Percentiles rank a stretch among this genome's conserved stretches.
Evolutionary conservation across 192 early-diverging fungal species (phyloP).

Genomic region (Lunasporangiospora selenospora): DNA sequence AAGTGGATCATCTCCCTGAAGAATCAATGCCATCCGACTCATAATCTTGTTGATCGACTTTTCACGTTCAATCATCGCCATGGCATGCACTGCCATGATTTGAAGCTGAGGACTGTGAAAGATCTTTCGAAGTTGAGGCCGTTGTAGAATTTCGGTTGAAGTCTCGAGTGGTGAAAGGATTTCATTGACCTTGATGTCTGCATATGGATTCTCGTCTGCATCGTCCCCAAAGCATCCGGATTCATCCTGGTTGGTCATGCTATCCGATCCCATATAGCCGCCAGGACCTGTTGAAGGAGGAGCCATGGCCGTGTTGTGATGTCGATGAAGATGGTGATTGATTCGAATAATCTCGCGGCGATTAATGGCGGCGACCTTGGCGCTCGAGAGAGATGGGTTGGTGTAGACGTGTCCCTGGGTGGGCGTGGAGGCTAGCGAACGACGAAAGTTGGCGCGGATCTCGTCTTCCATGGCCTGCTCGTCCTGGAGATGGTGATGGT

Average conservation of each 20-base stretch:
- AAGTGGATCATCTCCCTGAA: slow-evolving; percentile 68
- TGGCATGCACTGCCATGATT: slow-evolving; percentile 58
- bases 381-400: background rate
- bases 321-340: too few relatives aligned
- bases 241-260: slow-evolving; percentile 18
- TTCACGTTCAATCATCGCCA: slow-evolving; percentile 71
- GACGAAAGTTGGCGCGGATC: slow-evolving; percentile 19
- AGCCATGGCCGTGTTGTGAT: too few relatives aligned
- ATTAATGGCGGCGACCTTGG: background rate
- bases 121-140: slow-evolving; percentile 56
- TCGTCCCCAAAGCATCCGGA: slow-evolving; percentile 1
- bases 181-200: slow-evolving; percentile 65
- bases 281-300: too few relatives aligned
- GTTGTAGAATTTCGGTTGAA: slow-evolving; percentile 57
- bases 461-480: slow-evolving; percentile 30
- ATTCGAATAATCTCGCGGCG: slow-evolving; percentile 14
- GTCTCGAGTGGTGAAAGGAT: slow-evolving; percentile 61
- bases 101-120: slow-evolving; percentile 62
- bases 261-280: too few relatives aligned
- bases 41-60: slow-evolving; percentile 65
- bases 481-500: slow-evolving; percentile 20
- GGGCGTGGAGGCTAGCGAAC: slow-evolving; percentile 13
- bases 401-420: slow-evolving; percentile 20
- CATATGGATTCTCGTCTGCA: slow-evolving; percentile 66
- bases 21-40: slow-evolving; percentile 56